Percentiles rank a stretch among this genome's conserved stretches.
phyloP scores from a whole-genome alignment of 495 filamentous ascomycete species.

The Glonium stellatum region DNA sequence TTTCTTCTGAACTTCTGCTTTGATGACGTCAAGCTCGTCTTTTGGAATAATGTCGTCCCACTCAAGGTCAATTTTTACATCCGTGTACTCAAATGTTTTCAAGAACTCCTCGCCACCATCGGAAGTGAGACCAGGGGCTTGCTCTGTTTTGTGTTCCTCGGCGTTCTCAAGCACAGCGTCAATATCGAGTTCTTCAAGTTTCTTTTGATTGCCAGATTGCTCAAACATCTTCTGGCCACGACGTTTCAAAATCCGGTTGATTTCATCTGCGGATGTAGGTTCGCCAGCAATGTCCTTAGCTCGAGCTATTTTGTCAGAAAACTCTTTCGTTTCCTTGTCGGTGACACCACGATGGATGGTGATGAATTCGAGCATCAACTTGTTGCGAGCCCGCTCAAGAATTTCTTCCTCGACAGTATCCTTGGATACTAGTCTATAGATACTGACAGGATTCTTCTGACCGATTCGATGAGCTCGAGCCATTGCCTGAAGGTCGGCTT shows the following conservation, averaged over 20 bases:
- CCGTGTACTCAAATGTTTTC: slow-evolving; percentile 77
- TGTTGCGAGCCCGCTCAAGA: slow-evolving; percentile 90
- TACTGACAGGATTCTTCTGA: slow-evolving; percentile 88
- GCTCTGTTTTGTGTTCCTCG: slow-evolving; percentile 88
- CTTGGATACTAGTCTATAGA: slow-evolving; percentile 92
- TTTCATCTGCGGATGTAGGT: slow-evolving; percentile 80
- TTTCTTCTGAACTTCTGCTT: slow-evolving; percentile 77
- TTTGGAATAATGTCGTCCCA: slow-evolving; percentile 99
- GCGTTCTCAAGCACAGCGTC: slow-evolving; percentile 93
- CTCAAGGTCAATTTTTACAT: slow-evolving; percentile 87
- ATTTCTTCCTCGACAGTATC: slow-evolving; percentile 98
- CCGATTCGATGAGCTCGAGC: slow-evolving; percentile 95
- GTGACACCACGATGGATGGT: slow-evolving; percentile 96
- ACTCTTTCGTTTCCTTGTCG: slow-evolving; percentile 67
- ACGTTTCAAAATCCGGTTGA: slow-evolving; percentile 85
- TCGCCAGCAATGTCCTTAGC: slow-evolving; percentile 49
- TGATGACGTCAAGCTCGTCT: slow-evolving; percentile 79
- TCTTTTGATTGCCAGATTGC: slow-evolving; percentile 89
- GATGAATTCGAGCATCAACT: slow-evolving; percentile 95
- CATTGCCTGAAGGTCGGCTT: slow-evolving; percentile 98
- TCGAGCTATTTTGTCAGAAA: slow-evolving; percentile 63
- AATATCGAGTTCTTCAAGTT: slow-evolving; percentile 96
- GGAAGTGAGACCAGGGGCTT: slow-evolving; percentile 81
- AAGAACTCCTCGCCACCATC: slow-evolving; percentile 92
- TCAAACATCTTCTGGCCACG: slow-evolving; percentile 96